Evolutionary conservation across 1,139 yeast genomes (phyloP), one percentile per base, ranked within the genome.

Genomic region (Spathaspora sp.): DNA sequence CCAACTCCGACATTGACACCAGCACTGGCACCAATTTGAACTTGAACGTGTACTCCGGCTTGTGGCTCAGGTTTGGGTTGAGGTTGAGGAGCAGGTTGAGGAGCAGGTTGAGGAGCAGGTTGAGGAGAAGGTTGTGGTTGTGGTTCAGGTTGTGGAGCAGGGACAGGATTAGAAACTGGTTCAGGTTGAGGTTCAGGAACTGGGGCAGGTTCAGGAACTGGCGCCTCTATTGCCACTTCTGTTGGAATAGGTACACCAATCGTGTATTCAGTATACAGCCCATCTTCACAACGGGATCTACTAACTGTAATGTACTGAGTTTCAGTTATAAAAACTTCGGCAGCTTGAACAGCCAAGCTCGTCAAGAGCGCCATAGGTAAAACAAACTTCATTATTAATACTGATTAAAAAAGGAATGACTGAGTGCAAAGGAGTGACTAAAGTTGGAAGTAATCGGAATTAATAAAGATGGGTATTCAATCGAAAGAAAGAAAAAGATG

Each of bases 291-390:
- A 13, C 38, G 24, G 17, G 41, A 13, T 24, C 23, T 36, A 15
- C 54, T 55, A 17, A 64, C 55, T 41, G 68, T 64, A 45, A 59
- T 54, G 47, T 53, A 49, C 47, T 57, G 58, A 47, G 56, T 47
- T 31, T 58, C 55, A 39, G 69, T 65, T 41, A 58, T 61, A 44
- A 46, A 57, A 25, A 58, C 58, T 25, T 57, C 52, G 34, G 54
- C 45, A 20, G 68, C 66, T 8, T 57, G 43, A 8, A 53, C 57
- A 25, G 56, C 49, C 2, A 43, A 41, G 10, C 42, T 15, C 11
- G 38, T 26, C 17, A 42, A 33, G 18, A 49, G 43, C 25, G 43
- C 31, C n/a, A 41, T 45, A 20, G 43, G 17, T 16, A 42, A 7
- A n/a, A 27, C n/a, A 18, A 26, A 41, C 20, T 18, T 33, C 11